Base-by-base conservation (phyloP, 148 eudicot species). In the Salicornia ramosissima region DNA sequence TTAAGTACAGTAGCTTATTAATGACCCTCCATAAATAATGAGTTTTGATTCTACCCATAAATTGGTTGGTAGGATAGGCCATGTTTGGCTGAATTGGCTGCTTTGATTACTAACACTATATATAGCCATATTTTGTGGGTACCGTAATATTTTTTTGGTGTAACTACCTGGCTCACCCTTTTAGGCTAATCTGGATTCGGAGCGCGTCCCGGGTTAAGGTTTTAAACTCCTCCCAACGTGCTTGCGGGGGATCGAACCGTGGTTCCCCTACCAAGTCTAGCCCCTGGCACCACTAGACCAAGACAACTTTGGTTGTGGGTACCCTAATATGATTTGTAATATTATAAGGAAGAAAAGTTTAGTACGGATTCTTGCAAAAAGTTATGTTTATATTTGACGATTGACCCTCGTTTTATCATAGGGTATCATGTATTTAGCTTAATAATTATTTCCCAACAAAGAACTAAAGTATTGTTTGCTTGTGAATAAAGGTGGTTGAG, bases 1-100 rank as follows among this genome's bases (percentile, higher is more conserved):
- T n/a, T n/a, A n/a, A n/a, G n/a, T n/a, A n/a, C n/a, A 63, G 46
- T 16, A 28, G 61, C 61, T 72, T 53, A 74, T 74, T 74, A 62
- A 74, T 47, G 46, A 36, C 5, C 31, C 14, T 65, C 9, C 19
- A 33, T 33, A 36, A 16, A 39, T 67, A 47, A 47, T 74, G 62
- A 21, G 30, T n/a, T 71, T 65, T 31, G 66, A 36, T 58, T 33
- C 31, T 43, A 59, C 77, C 71, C 24, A 67, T 36, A 74, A 67
- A 29, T 46, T 62, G 33, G 69, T 63, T 62, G 74, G 67, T 75
- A 64, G 15, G 13, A 40, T 28, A 47, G 47, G 33, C 1, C 45
- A 53, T 54, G 65, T 70, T 75, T 55, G 65, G 74, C 45, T 53
- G 40, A 46, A 61, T 62, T 59, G 28, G 74, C 45, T 53, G 40